phyloP scores from a whole-genome alignment of 73 alveolate species.

The Halteria grandinella region DNA sequence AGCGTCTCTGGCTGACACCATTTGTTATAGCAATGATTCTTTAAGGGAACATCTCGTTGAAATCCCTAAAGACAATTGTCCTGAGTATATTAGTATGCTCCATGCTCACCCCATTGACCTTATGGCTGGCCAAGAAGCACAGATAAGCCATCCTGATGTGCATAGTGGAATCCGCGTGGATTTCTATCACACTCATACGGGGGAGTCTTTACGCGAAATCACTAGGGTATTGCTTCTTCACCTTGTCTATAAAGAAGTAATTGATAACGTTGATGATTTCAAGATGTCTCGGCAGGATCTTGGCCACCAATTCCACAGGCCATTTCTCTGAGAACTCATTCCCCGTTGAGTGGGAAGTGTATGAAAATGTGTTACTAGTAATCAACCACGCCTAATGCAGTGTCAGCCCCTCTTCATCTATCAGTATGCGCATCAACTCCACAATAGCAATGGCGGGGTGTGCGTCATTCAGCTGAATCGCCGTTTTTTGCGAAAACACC shows the following conservation, averaged over 20 bases:
- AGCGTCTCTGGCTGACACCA: constrained; percentile 79
- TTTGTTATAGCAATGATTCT: constrained; percentile 64
- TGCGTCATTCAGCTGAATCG: constrained; percentile 69
- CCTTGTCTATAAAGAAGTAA: constrained; percentile 51
- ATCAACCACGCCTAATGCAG: constrained; percentile 63
- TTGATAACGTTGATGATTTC: constrained; percentile 63
- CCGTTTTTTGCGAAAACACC: constrained; percentile 58
- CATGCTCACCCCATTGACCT: constrained; percentile 74
- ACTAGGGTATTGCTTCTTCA: constrained; percentile 41
- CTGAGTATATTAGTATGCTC: constrained; percentile 63
- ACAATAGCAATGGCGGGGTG: constrained; percentile 71
- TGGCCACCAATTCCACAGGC: constrained; percentile 63
- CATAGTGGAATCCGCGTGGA: constrained; percentile 21
- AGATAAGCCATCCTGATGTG: constrained; percentile 70
- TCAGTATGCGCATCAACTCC: constrained; percentile 66
- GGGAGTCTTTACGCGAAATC: background rate
- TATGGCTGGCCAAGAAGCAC: constrained; percentile 58
- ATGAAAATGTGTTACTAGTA: constrained; percentile 65
- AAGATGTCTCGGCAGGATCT: constrained; percentile 69
- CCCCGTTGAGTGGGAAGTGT: constrained; percentile 69
- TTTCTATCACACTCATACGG: constrained; percentile 42
- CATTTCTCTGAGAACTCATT: constrained; percentile 71
- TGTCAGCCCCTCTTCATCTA: constrained; percentile 67
- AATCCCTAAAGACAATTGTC: constrained; percentile 60
- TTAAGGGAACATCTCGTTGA: constrained; percentile 60